These are phyloP conservation scores for Pichia sp. DNA, from an alignment of 1,139 yeast species.

Conservation along the genomic window DNA sequence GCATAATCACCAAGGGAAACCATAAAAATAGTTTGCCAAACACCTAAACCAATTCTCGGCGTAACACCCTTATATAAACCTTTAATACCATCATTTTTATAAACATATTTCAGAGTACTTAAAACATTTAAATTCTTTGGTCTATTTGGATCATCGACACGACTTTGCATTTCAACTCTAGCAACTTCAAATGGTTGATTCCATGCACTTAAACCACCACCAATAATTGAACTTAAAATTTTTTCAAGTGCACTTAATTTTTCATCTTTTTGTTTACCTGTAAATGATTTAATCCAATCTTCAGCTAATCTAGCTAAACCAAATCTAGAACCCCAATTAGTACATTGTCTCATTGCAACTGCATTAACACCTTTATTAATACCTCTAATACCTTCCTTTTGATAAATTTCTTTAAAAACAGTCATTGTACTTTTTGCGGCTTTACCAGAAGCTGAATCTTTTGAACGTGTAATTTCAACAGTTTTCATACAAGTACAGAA, in stretches of 20 bases:
- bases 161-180: constrained; percentile 96
- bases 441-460: constrained; percentile 68
- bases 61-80: constrained; percentile 96
- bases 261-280: constrained; percentile 50
- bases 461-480: constrained; percentile 88
- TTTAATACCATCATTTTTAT: constrained; percentile 71
- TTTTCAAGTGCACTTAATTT: constrained; percentile 72
- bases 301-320: constrained; percentile 91
- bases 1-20: constrained; percentile 98
- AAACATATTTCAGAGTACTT: constrained; percentile 79
- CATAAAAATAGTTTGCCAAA: constrained; percentile 99
- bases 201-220: constrained; percentile 98
- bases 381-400: constrained; percentile 84
- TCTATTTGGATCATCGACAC: constrained; percentile 87
- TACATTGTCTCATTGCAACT: constrained; percentile 97
- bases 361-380: constrained; percentile 98
- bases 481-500: constrained; percentile 98
- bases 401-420: constrained; percentile 79
- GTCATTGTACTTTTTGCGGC: constrained; percentile 72
- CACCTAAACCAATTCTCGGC: constrained; percentile 92
- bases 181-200: constrained; percentile 98
- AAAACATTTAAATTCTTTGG: constrained; percentile 83
- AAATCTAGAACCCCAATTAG: constrained; percentile 98
- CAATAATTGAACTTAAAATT: constrained; percentile 78
- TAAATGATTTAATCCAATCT: constrained; percentile 61